Percentiles rank a stretch among this genome's conserved stretches.
Evolutionary conservation across 352 stramenopile species (phyloP).

Genomic region (Phytophthora palmivora): DNA sequence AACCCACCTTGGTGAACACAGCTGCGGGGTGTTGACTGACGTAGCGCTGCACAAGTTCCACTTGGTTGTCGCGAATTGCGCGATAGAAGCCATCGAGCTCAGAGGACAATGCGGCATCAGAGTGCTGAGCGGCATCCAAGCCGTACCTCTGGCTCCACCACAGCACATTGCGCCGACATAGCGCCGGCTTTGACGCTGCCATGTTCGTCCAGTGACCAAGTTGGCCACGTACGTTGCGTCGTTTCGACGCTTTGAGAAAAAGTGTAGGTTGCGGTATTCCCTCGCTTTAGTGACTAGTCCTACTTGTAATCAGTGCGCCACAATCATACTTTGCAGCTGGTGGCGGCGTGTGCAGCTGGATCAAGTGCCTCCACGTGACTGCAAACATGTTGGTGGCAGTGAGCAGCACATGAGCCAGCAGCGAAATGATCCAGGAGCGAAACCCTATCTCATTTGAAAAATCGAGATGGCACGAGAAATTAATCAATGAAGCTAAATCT

Average conservation of each 20-base stretch:
- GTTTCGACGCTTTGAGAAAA: conserved; percentile 9
- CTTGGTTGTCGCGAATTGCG: conserved; percentile 47
- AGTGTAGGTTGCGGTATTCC: neutral
- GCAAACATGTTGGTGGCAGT: conserved; percentile 5
- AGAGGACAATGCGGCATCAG: neutral
- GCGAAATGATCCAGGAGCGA: neutral
- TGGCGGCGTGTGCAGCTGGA: conserved; percentile 12
- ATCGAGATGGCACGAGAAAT: neutral
- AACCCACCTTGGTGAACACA: conserved; percentile 51
- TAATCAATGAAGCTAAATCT: conserved; percentile 6
- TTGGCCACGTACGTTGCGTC: neutral
- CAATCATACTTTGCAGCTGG: conserved; percentile 20
- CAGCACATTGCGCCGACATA: conserved; percentile 9
- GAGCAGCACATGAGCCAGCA: no score
- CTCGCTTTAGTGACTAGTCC: conserved; percentile 24
- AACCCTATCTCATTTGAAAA: conserved; percentile 2
- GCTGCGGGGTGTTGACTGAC: conserved; percentile 37
- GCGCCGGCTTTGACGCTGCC: neutral
- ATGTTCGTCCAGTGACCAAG: no score
- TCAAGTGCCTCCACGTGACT: conserved; percentile 5
- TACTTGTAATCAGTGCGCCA: no score
- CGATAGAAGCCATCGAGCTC: conserved; percentile 32
- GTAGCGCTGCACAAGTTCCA: conserved; percentile 32
- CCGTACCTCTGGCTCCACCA: conserved; percentile 40
- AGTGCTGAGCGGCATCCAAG: neutral